phyloP scores from a whole-genome alignment of 2,329 filamentous ascomycete species.

The Stagonosporopsis rhizophila region DNA sequence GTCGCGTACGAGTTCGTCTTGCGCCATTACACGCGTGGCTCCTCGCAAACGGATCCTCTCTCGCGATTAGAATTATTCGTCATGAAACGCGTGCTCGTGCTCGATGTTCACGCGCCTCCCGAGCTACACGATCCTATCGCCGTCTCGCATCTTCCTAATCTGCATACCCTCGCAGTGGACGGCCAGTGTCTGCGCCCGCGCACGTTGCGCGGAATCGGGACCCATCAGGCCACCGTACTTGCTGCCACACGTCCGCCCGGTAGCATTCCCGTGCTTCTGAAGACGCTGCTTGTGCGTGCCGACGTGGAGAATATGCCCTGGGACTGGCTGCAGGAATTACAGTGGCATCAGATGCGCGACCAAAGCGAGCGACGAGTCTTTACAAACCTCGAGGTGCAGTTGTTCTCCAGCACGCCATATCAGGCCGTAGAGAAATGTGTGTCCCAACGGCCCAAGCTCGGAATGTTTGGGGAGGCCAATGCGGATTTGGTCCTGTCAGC shows the following conservation, averaged over 20 bases:
- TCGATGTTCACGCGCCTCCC: background rate
- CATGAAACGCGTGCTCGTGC: background rate
- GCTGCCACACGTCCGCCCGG: background rate
- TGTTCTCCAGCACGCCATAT: background rate
- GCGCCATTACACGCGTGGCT: background rate
- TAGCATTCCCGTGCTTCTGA: background rate
- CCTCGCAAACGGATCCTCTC: background rate
- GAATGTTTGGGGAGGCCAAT: background rate
- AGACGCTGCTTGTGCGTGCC: background rate
- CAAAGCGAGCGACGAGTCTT: background rate
- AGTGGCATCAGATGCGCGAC: background rate
- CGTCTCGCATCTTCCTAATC: background rate
- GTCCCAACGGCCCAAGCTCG: background rate
- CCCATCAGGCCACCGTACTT: background rate
- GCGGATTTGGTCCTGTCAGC: background rate
- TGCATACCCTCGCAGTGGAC: background rate
- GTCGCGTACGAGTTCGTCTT: background rate
- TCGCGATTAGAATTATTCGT: background rate
- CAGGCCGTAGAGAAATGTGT: background rate
- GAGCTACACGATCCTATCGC: background rate
- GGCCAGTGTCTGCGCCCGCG: background rate
- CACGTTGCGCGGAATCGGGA: background rate
- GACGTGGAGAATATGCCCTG: background rate
- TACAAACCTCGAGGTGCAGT: background rate
- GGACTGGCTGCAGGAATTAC: background rate